Evolutionary conservation across 2,329 filamentous ascomycete species (phyloP).

Genomic region (Fusarium globosum): DNA sequence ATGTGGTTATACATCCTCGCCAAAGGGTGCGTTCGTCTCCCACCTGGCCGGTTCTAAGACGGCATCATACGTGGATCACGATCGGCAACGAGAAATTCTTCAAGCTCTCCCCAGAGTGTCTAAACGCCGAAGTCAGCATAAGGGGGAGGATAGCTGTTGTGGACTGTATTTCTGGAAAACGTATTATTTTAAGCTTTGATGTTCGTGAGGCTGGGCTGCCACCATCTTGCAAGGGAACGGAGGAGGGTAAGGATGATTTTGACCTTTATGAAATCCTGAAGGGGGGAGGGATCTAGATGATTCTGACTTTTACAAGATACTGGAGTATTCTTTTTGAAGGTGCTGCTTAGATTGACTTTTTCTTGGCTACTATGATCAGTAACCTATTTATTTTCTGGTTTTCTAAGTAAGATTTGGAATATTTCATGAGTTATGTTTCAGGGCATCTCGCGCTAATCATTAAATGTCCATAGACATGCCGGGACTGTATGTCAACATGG

Average conservation of each 20-base stretch:
- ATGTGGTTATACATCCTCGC: rapidly evolving
- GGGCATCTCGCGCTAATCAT: too few relatives aligned
- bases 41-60: too few relatives aligned
- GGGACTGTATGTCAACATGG: neutral
- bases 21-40: rapidly evolving
- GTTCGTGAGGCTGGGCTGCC: neutral
- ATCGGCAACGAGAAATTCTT: neutral
- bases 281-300: too few relatives aligned
- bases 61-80: neutral
- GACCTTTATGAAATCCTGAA: too few relatives aligned
- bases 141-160: rapidly evolving
- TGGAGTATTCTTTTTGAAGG: too few relatives aligned
- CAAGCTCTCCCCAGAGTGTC: neutral
- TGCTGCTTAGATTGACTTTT: too few relatives aligned
- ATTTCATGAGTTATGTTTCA: neutral
- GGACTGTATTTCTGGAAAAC: neutral
- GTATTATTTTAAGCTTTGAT: neutral
- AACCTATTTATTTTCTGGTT: too few relatives aligned
- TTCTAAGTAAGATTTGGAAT: neutral
- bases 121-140: neutral
- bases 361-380: too few relatives aligned
- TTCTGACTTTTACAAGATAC: too few relatives aligned
- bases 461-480: neutral
- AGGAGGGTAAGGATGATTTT: rapidly evolving
- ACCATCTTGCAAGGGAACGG: neutral